These are phyloP conservation scores for Phlebiopsis flavidoalba DNA, from an alignment of 768 basidiomycete genomes.

Conservation along the genomic window DNA sequence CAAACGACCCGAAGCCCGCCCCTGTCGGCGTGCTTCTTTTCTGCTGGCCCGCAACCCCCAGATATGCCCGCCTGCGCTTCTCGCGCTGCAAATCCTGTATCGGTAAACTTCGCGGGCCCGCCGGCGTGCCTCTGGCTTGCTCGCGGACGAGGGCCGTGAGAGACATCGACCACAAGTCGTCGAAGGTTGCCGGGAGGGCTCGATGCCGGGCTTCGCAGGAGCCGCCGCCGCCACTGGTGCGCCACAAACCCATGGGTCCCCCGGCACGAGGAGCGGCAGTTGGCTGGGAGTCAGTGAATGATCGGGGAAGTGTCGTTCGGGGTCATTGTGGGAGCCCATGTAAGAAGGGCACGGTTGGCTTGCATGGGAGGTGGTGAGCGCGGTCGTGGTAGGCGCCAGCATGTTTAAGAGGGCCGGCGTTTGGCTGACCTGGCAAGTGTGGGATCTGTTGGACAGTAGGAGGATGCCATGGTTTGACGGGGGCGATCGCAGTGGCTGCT, in stretches of 20 bases:
- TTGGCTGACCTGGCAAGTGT: background rate
- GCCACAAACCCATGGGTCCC: background rate
- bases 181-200: conserved; percentile 70
- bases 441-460: conserved; percentile 13
- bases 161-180: conserved; percentile 85
- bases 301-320: conserved; percentile 15
- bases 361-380: conserved; percentile 8
- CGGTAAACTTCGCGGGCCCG: conserved; percentile 49
- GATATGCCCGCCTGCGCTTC: conserved; percentile 72
- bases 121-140: conserved; percentile 21
- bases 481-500: conserved; percentile 30
- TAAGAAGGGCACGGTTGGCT: conserved; percentile 7
- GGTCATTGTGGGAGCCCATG: conserved; percentile 2
- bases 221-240: conserved; percentile 21
- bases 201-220: conserved; percentile 33
- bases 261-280: conserved; percentile 24
- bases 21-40: conserved; percentile 21
- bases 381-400: conserved; percentile 4
- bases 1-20: conserved; percentile 24
- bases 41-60: conserved; percentile 48
- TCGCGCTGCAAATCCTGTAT: conserved; percentile 90
- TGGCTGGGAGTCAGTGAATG: conserved; percentile 12
- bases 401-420: conserved; percentile 9
- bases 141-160: conserved; percentile 36
- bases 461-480: conserved; percentile 9